These are phyloP conservation scores for Fusarium hainanense DNA, from an alignment of 2,329 filamentous ascomycete genomes.

Conservation along the genomic window DNA sequence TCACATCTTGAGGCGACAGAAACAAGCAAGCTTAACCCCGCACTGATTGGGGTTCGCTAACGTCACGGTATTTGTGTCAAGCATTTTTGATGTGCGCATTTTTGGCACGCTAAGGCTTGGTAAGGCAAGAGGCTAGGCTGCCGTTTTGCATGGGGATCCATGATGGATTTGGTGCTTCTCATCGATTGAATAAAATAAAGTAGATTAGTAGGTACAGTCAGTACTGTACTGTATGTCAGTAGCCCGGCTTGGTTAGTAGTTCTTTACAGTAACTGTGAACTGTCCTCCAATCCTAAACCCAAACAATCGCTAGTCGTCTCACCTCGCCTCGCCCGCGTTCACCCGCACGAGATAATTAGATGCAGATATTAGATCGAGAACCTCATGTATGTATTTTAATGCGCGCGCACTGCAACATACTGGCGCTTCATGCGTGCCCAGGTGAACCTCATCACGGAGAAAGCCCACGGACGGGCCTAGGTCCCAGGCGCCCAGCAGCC, in stretches of 20 bases:
- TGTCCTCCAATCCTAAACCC: conserved; percentile 14
- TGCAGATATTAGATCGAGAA: conserved; percentile 20
- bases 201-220: not conserved
- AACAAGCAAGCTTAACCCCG: conserved; percentile 10
- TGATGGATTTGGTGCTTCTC: not conserved
- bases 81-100: conserved; percentile 11
- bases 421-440: conserved; percentile 36
- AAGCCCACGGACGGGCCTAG: conserved; percentile 18
- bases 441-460: conserved; percentile 32
- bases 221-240: not conserved
- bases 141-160: conserved; percentile 29
- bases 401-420: not conserved
- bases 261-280: not conserved
- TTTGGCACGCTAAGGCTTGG: conserved; percentile 21
- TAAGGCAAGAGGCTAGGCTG: conserved; percentile 17
- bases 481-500: conserved; percentile 16
- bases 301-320: not conserved
- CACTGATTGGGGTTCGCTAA: not conserved
- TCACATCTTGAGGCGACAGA: conserved; percentile 19
- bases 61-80: conserved; percentile 26
- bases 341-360: conserved; percentile 30
- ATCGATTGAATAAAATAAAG: conserved; percentile 16
- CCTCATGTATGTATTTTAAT: conserved; percentile 25
- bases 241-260: not conserved
- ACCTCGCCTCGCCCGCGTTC: conserved; percentile 38